Base-by-base conservation (phyloP, 2,329 filamentous ascomycete species). In the Lecanicillium sp. region DNA sequence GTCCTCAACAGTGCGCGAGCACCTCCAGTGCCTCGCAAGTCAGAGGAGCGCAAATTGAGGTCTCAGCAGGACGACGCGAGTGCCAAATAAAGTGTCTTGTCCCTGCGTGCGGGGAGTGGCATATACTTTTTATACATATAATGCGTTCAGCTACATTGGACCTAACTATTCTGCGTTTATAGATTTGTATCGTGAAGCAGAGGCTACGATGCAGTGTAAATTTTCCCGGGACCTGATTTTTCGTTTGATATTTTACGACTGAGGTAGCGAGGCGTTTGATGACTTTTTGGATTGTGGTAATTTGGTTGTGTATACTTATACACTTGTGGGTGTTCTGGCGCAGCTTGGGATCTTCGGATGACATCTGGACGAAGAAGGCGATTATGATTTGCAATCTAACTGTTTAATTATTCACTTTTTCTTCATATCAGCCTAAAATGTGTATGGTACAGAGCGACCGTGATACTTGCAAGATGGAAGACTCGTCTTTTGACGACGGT, bases 1-100 rank as follows among this genome's bases (percentile, higher is more conserved):
- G 29, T 43, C 16, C 34, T 43, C 17, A 38, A 38, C 15, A 39
- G 37, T 25, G 22, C 22, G 22, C 35, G 33, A 27, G 41, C 34
- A 2, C 36, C 41, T 2, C 41, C 37, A 11, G 37, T 39, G 29
- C 37, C 33, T 11, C 33, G 27, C 29, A 39, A 36, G 22, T 39
- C 36, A 9, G 29, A 20, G 6, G 18, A 33, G 17, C 15, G 18
- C 30, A 17, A 15, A 33, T 11, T 18, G 14, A 18, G 15, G 11
- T 15, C 18, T 15, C 13, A 70, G 65, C 45, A 7, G 22, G 22
- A 11, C 22, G 22, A 6, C 22, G 6, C 22, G 22, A 7, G 7
- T 25, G 11, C 22, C 22, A 11, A 25, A 15, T 33, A 33, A 5
- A 11, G 13, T 13, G 30, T 11, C 30, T 17, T n/a, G n/a, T n/a